Percentiles rank a stretch among this genome's conserved stretches.
Evolutionary conservation across 306 rosid genomes (phyloP).

Genomic region (Canavalia gladiata): DNA sequence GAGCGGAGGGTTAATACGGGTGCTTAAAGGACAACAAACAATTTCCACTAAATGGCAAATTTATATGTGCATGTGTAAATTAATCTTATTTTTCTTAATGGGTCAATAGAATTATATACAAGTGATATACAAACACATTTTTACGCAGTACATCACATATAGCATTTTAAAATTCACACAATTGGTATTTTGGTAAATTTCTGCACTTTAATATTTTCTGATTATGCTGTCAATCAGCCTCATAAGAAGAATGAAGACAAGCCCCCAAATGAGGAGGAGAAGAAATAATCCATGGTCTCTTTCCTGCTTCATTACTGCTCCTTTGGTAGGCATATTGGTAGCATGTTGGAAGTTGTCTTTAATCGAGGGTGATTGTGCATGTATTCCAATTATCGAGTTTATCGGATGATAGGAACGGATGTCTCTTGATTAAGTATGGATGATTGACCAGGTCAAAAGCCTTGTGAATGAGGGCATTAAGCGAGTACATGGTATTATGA

Average conservation of each 20-base stretch:
- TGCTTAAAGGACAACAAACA: not conserved
- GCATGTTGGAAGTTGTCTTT: slow-evolving; percentile 45
- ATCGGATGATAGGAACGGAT: slow-evolving; percentile 34
- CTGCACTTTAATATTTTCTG: slow-evolving; percentile 33
- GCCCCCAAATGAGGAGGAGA: slow-evolving; percentile 70
- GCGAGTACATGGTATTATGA: slow-evolving; percentile 32
- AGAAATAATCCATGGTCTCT: slow-evolving; percentile 49
- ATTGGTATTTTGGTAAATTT: slow-evolving; percentile 36
- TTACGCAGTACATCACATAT: not conserved
- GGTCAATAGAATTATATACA: not conserved
- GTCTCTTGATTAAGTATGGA: slow-evolving; percentile 23
- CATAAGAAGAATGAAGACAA: slow-evolving; percentile 80
- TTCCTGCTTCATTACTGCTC: slow-evolving; percentile 34
- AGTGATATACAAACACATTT: slow-evolving; percentile 3
- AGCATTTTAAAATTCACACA: not conserved
- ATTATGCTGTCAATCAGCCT: slow-evolving; percentile 49
- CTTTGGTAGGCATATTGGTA: slow-evolving; percentile 33
- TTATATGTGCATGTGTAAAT: slow-evolving; percentile 7
- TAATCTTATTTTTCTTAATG: not conserved
- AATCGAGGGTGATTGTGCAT: slow-evolving; percentile 21
- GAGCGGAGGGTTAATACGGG: not conserved
- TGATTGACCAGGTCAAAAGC: slow-evolving; percentile 30
- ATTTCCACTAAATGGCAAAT: slow-evolving; percentile 9
- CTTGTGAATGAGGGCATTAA: slow-evolving; percentile 1
- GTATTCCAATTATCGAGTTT: slow-evolving; percentile 33